Conservation (phyloP, 177 flowering plant species). For the Vitis hybrid region DNA sequence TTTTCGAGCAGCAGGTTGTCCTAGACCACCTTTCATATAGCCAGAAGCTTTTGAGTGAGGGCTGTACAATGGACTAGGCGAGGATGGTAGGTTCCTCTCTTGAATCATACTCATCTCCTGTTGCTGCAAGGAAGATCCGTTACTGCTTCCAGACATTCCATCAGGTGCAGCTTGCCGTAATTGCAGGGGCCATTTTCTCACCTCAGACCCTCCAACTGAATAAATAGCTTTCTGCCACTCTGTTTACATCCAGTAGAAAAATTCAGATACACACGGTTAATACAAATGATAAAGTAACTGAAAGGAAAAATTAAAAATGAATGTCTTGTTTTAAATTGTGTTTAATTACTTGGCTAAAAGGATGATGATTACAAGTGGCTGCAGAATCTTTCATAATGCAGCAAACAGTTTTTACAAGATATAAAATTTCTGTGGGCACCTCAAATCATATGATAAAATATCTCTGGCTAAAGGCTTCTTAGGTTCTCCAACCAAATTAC, state of each 20-base stretch:
- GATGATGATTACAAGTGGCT: background rate
- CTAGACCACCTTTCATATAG: constrained; percentile 73
- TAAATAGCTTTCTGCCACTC: constrained; percentile 99
- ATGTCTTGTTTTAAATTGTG: too few species aligned
- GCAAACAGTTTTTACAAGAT: too few species aligned
- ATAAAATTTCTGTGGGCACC: too few species aligned
- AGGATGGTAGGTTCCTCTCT: constrained; percentile 77
- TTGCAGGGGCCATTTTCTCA: constrained; percentile 92
- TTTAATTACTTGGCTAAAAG: background rate
- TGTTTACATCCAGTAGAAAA: constrained; percentile 26
- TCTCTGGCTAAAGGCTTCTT: too few species aligned
- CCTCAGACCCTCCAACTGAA: constrained; percentile 84
- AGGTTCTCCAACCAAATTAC: background rate
- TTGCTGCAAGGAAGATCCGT: constrained; percentile 78
- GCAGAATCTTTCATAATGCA: background rate
- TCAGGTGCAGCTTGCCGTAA: constrained; percentile 70
- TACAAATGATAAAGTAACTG: background rate
- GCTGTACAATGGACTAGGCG: constrained; percentile 77
- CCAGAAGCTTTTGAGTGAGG: constrained; percentile 69
- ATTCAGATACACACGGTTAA: background rate
- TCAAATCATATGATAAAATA: too few species aligned
- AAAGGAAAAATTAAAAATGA: background rate
- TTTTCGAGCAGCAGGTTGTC: constrained; percentile 68
- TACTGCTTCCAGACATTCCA: constrained; percentile 67
- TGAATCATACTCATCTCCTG: constrained; percentile 83